Base-by-base conservation (phyloP, 192 early-diverging fungal genomes). In the Podila clonocystis region DNA sequence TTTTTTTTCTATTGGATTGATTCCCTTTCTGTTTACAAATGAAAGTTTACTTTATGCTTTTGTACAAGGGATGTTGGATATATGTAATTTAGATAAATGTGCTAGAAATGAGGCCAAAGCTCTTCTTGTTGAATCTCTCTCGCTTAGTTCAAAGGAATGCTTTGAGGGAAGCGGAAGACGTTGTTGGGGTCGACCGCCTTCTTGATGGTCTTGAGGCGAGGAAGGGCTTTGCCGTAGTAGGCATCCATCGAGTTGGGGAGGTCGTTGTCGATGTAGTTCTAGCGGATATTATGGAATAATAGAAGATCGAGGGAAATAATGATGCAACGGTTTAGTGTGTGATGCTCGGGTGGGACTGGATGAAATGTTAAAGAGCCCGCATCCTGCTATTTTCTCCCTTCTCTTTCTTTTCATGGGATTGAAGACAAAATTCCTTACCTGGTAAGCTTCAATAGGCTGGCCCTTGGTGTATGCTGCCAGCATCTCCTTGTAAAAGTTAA, bases 111-210 rank as follows among this genome's bases (percentile, higher is more conserved):
- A 45, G 41, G 41, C 11, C 41, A 15, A 17, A 45, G 41, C 41
- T 45, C 41, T 13, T 17, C 41, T 13, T 5, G 31, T 15, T 15
- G 41, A 41, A 15, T 7, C 9, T 9, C 8, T 8, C 28, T 52
- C 22, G 20, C 52, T 41, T 75, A 75, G 28, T 66, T 58, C 2
- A 83, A 60, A 63, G 83, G 83, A 57, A 85, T 85, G 65, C 78
- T 77, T 65, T 85, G 83, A 50, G 78, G 74, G 63, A 75, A 82
- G 20, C 67, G 36, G 71, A 85, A 85, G 22, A 76, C 19, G 50
- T 85, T 85, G 20, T 62, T 26, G 55, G 77, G 77, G 31, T 85
- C 83, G 19, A 67, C 30, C 0, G 68, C 24, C 9, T 64, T 55
- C 68, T 85, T 85, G 29, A 72, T 74, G 52, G 58, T 58, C 29